phyloP scores from a whole-genome alignment of 768 basidiomycete genomes.

The Pholiota conissans region DNA sequence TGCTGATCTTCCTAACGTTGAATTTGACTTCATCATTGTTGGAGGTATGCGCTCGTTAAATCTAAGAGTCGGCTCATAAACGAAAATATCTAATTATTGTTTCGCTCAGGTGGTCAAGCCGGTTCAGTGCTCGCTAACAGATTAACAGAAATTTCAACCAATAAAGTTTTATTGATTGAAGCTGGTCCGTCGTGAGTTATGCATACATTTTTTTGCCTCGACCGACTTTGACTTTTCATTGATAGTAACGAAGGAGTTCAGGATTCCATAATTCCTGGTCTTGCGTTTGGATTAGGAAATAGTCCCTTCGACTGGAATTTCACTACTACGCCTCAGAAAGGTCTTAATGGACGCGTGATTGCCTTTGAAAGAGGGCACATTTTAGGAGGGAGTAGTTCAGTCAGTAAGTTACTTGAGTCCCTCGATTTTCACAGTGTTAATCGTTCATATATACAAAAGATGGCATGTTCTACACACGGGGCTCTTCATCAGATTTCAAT shows the following conservation, averaged over 20 bases:
- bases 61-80: background rate
- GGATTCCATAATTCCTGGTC: slow-evolving; percentile 16
- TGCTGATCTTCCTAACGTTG: slow-evolving; percentile 3
- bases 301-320: slow-evolving; percentile 21
- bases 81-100: background rate
- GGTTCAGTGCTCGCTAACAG: slow-evolving; percentile 58
- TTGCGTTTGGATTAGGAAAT: slow-evolving; percentile 10
- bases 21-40: slow-evolving; percentile 16
- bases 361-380: slow-evolving; percentile 24
- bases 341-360: slow-evolving; percentile 21
- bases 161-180: slow-evolving; percentile 53
- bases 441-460: slow-evolving; percentile 19
- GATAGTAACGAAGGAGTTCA: slow-evolving; percentile 15
- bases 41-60: slow-evolving; percentile 6
- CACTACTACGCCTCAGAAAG: slow-evolving; percentile 27
- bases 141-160: slow-evolving; percentile 46
- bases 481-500: slow-evolving; percentile 28
- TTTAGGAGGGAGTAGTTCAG: slow-evolving; percentile 30
- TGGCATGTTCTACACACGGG: slow-evolving; percentile 30
- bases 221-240: background rate
- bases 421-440: background rate
- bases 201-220: background rate
- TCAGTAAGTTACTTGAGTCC: background rate
- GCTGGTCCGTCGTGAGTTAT: slow-evolving; percentile 52
- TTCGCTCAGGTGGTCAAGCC: slow-evolving; percentile 42